Percentiles rank a stretch among this genome's conserved stretches.
These are phyloP conservation scores for Eutrema yunnanense DNA, from an alignment of 345 rosid genomes.

Conservation along the genomic window DNA sequence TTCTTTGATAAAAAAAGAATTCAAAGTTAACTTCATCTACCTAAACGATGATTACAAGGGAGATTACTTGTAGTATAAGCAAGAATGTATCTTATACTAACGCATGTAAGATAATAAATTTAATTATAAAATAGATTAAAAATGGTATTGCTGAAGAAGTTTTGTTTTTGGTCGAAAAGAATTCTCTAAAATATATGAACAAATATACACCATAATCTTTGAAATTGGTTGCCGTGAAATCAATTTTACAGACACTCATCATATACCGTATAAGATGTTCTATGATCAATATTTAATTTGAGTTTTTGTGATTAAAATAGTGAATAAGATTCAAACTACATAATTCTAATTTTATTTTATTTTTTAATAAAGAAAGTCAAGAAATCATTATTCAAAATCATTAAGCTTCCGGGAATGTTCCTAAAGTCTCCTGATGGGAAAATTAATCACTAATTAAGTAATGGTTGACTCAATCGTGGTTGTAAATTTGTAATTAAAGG, in stretches of 20 bases:
- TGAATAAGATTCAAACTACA: not conserved
- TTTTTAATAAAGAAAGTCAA: not conserved
- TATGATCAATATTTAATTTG: not conserved
- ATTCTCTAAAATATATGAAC: too few species aligned
- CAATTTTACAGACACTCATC: not conserved
- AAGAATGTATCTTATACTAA: too few species aligned
- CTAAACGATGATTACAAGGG: not conserved
- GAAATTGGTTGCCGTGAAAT: too few species aligned
- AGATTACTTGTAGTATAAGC: not conserved
- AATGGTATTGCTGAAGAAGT: too few species aligned
- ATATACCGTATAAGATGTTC: not conserved
- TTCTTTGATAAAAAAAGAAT: not conserved
- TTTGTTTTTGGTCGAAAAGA: too few species aligned
- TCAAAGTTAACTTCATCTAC: not conserved
- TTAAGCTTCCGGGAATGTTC: constrained; percentile 16
- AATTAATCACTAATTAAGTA: not conserved
- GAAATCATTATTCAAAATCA: not conserved
- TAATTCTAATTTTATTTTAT: not conserved
- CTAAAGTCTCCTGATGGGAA: constrained; percentile 16
- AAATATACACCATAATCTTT: too few species aligned
- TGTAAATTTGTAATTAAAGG: not conserved
- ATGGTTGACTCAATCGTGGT: not conserved
- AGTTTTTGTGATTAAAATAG: not conserved
- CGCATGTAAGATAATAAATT: too few species aligned
- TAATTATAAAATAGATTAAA: too few species aligned